These are phyloP conservation scores for Phoma herbarum DNA, from an alignment of 2,329 filamentous ascomycete genomes.

Conservation along the genomic window DNA sequence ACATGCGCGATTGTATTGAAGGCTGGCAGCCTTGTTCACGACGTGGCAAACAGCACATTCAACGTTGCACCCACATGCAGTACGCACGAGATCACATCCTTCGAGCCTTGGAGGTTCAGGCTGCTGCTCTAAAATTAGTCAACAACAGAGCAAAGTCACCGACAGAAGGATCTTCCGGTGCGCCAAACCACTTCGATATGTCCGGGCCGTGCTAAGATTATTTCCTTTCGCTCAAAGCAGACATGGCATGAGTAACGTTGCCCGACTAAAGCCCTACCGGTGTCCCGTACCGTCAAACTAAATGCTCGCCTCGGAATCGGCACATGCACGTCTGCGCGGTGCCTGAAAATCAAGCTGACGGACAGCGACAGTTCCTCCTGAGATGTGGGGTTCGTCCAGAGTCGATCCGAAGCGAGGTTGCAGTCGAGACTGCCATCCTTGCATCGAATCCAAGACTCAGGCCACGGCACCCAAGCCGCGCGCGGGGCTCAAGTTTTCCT, in stretches of 20 bases:
- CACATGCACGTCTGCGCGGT: slow-evolving; percentile 12
- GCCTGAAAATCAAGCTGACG: slow-evolving; percentile 7
- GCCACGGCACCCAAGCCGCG: slow-evolving; percentile 8
- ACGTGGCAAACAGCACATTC: slow-evolving; percentile 13
- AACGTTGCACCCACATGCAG: slow-evolving; percentile 14
- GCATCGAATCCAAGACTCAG: slow-evolving; percentile 3
- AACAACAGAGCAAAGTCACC: not conserved
- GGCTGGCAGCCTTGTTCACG: slow-evolving; percentile 4
- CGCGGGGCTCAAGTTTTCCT: slow-evolving; percentile 11
- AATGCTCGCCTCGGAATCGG: slow-evolving; percentile 10
- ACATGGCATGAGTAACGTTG: slow-evolving; percentile 4
- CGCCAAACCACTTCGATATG: slow-evolving; percentile 4
- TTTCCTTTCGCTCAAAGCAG: slow-evolving; percentile 11
- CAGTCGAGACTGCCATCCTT: slow-evolving; percentile 3
- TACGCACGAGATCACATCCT: slow-evolving; percentile 11
- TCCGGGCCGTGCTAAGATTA: slow-evolving; percentile 8
- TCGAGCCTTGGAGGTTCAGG: slow-evolving; percentile 7
- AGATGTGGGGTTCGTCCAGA: not conserved
- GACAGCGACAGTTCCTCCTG: not conserved
- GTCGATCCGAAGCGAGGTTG: not conserved
- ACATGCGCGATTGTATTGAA: slow-evolving; percentile 1
- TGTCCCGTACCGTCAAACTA: slow-evolving; percentile 12
- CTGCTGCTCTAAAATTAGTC: slow-evolving; percentile 16
- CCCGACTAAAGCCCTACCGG: slow-evolving; percentile 6
- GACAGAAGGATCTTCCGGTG: slow-evolving; percentile 15